phyloP scores from a whole-genome alignment of 139 green algal genomes.

The Haematococcus sp. region DNA sequence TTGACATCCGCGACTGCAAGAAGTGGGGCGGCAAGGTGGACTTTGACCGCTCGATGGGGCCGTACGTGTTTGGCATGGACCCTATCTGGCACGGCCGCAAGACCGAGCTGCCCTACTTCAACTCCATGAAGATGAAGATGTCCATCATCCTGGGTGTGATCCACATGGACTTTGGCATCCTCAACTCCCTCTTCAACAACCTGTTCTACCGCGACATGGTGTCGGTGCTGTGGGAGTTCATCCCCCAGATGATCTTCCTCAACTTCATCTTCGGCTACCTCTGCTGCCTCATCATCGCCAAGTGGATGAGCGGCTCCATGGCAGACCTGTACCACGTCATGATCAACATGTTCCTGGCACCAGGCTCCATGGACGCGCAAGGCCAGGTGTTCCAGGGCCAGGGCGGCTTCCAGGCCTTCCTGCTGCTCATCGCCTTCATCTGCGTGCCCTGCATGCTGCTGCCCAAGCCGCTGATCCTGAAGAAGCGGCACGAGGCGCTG shows the following conservation, averaged over 20 bases:
- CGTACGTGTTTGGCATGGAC: conserved; percentile 89
- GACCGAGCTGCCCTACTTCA: conserved; percentile 91
- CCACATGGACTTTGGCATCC: conserved; percentile 94
- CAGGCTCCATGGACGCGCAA: conserved; percentile 56
- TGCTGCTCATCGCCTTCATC: conserved; percentile 79
- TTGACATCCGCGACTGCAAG: conserved; percentile 27
- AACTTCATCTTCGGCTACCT: conserved; percentile 96
- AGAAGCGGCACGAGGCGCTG: conserved; percentile 69
- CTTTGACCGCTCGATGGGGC: background rate
- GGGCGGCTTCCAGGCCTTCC: conserved; percentile 65
- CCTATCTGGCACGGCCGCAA: conserved; percentile 89
- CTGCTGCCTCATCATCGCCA: conserved; percentile 87
- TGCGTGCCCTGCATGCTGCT: conserved; percentile 94
- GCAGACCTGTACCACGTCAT: conserved; percentile 59
- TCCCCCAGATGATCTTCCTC: conserved; percentile 92
- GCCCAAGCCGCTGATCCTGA: conserved; percentile 94
- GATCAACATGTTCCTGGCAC: conserved; percentile 98
- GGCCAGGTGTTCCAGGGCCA: conserved; percentile 62
- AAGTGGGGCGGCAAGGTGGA: conserved; percentile 15
- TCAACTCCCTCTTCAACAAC: conserved; percentile 89
- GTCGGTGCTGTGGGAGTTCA: conserved; percentile 80
- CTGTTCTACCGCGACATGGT: conserved; percentile 78
- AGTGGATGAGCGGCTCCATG: conserved; percentile 65
- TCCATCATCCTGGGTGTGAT: conserved; percentile 84
- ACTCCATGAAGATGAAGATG: conserved; percentile 99